Evolutionary conservation across 768 basidiomycete genomes (phyloP), one percentile per base, ranked within the genome.

Genomic region (Tylopilus plumbeoviolaceoides): DNA sequence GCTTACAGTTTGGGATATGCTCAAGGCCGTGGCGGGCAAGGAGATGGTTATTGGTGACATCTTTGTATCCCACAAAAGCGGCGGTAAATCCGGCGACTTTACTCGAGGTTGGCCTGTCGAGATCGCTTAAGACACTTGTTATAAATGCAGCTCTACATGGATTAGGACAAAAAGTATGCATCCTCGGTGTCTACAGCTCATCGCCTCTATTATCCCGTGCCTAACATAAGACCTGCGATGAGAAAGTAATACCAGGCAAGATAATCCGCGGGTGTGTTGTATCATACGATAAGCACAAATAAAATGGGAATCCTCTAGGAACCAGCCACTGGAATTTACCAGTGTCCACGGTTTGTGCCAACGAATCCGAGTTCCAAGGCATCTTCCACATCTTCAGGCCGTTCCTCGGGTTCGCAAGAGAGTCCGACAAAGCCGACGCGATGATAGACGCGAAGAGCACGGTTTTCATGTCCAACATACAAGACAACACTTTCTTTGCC

Each of bases 1-100:
- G 30, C 72, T 95, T 49, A 91, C 90, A 1, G 83, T 94, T 14
- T 95, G 91, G 89, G 91, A 93, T 64, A 94, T 95, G 92, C 78
- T 94, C 28, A 94, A 95, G 71, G 87, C 87, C 5, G 85, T 91
- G 2, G 91, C 89, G 1, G 93, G 91, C n/a, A 79, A 80, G 64
- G 87, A 90, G 52, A 93, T 95, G 89, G 71, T 80, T 53, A 89
- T 97, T 33, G 75, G 81, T 18, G 78, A 82, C 21, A 79, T 92
- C 35, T 70, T 78, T 56, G 85, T 92, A 4, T 72, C 74, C 1
- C 68, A 72, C 30, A 94, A 94, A 68, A 73, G 77, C 27, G 92
- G 91, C 12, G 92, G 91, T 17, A 76, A 75, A 67, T 85, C 84
- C 60, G 87, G 84, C 12, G 81, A 85, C 69, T 94, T 91, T 70